A percentile compares a stretch with the other conserved stretches of the same genome.
Conservation (phyloP, 1,284 basidiomycete genomes). For the Cryptococcus floricola region DNA sequence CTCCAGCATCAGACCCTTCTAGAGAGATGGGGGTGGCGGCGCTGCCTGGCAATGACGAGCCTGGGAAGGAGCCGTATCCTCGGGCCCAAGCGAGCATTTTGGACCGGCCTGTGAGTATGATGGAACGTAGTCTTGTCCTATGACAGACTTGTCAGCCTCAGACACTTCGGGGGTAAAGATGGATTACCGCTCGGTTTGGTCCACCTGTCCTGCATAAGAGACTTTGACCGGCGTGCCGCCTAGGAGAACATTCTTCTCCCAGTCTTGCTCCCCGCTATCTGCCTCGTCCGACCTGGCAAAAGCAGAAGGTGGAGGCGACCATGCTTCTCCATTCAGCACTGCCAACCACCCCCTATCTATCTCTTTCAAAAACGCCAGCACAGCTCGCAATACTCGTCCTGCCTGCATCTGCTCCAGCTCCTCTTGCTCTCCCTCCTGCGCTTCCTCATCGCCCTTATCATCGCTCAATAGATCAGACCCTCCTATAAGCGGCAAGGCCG, state of each 20-base stretch:
- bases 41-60: conserved; percentile 6
- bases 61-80: conserved; percentile 32
- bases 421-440: neutral
- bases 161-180: neutral
- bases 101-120: conserved; percentile 21
- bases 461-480: neutral
- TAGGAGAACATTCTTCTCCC: neutral
- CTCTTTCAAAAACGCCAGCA: conserved; percentile 20
- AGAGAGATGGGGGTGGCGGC: neutral
- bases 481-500: conserved; percentile 17
- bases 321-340: conserved; percentile 25
- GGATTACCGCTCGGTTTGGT: conserved; percentile 21
- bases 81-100: conserved; percentile 35
- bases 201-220: conserved; percentile 12
- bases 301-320: conserved; percentile 11
- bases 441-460: neutral
- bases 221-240: conserved; percentile 3
- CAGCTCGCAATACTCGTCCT: conserved; percentile 10
- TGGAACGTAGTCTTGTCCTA: conserved; percentile 28
- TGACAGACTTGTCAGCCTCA: neutral
- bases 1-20: neutral
- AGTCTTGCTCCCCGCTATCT: neutral
- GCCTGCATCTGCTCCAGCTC: conserved; percentile 10
- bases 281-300: neutral
- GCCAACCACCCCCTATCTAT: conserved; percentile 31